Evolutionary conservation across 2,329 filamentous ascomycete genomes (phyloP).

Genomic region (Fusarium brachygibbosum): DNA sequence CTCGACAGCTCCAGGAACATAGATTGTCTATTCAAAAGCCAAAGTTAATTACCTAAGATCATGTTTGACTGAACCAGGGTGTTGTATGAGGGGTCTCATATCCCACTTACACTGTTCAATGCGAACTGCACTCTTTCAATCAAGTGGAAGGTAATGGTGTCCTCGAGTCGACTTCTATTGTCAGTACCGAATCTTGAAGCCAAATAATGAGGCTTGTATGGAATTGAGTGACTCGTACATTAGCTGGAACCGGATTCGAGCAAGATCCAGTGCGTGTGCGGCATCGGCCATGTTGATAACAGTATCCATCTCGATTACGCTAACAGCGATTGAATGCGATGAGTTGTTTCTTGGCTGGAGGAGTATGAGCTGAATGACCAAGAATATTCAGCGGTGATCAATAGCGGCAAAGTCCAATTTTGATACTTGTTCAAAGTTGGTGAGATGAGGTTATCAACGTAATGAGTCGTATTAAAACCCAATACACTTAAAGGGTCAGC

Average conservation of each 20-base stretch:
- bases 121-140: constrained; percentile 99
- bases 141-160: constrained; percentile 96
- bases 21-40: constrained; percentile 72
- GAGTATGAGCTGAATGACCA: background rate
- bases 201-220: background rate
- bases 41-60: constrained; percentile 25
- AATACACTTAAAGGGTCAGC: constrained; percentile 17
- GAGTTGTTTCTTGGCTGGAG: background rate
- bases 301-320: constrained; percentile 77
- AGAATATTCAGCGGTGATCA: background rate
- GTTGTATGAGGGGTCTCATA: constrained; percentile 23
- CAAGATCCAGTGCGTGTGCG: constrained; percentile 86
- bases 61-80: constrained; percentile 26
- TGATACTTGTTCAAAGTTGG: background rate
- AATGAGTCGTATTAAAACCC: constrained; percentile 22
- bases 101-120: constrained; percentile 71
- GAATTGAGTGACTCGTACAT: constrained; percentile 71
- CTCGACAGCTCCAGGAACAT: constrained; percentile 81
- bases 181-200: constrained; percentile 21
- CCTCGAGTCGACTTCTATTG: constrained; percentile 85
- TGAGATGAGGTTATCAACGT: constrained; percentile 7
- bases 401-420: background rate
- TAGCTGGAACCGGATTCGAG: constrained; percentile 92
- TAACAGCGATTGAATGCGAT: constrained; percentile 13
- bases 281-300: constrained; percentile 90